These are phyloP conservation scores for Wickerhamiella cacticola DNA, from an alignment of 805 yeast species.

Conservation along the genomic window DNA sequence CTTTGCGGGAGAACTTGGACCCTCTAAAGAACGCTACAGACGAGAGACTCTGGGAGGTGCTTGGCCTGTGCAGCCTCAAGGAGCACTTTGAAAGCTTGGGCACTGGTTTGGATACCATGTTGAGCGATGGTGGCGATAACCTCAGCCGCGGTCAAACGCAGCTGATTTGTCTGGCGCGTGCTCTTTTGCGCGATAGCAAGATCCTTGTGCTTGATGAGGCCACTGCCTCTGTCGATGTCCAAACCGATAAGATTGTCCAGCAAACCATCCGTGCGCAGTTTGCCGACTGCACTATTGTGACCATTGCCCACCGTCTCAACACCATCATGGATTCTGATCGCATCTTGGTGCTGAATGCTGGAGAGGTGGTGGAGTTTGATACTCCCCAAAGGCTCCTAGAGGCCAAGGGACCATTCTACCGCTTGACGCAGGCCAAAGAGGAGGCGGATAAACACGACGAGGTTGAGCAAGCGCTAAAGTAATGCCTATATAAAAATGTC, in stretches of 20 bases:
- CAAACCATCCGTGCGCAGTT: constrained; percentile 60
- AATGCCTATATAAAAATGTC: no score
- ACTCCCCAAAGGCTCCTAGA: constrained; percentile 33
- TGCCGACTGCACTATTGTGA: constrained; percentile 57
- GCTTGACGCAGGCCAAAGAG: constrained; percentile 7
- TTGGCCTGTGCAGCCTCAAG: constrained; percentile 69
- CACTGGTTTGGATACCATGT: constrained; percentile 37
- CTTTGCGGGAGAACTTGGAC: constrained; percentile 74
- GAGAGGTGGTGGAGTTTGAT: constrained; percentile 66
- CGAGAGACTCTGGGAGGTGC: constrained; percentile 63
- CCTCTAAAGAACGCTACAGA: constrained; percentile 59
- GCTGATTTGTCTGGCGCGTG: constrained; percentile 65
- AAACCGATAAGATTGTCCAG: constrained; percentile 65
- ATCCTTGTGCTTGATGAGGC: constrained; percentile 71
- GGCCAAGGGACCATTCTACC: constrained; percentile 18
- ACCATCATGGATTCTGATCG: constrained; percentile 78
- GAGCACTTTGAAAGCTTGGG: constrained; percentile 47
- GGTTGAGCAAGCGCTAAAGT: background rate
- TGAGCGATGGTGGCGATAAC: constrained; percentile 64
- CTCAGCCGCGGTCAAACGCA: constrained; percentile 77
- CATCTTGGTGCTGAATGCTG: constrained; percentile 62
- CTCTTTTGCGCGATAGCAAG: constrained; percentile 54
- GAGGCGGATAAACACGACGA: background rate
- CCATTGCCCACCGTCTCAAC: constrained; percentile 82
- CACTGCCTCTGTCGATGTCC: constrained; percentile 68